These are phyloP conservation scores for Hypoxylon subgilvum DNA, from an alignment of 495 filamentous ascomycete species.

Conservation along the genomic window DNA sequence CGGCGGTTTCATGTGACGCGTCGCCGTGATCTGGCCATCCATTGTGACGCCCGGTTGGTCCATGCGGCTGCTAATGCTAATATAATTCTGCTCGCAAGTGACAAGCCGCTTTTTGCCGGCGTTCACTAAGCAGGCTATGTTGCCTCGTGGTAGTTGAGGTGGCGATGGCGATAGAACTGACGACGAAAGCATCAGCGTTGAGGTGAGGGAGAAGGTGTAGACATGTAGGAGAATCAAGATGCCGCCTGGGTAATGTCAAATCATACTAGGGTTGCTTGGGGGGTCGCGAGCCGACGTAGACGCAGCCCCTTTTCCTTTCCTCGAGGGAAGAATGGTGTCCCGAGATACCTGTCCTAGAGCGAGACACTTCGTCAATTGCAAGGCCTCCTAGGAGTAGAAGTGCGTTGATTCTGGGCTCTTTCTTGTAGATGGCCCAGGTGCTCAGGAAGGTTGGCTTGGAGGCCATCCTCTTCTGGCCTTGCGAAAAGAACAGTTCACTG, in stretches of 20 bases:
- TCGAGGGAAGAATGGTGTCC: neutral
- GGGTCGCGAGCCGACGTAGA: no score
- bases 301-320: neutral
- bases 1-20: slow-evolving; percentile 30
- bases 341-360: neutral
- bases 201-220: slow-evolving; percentile 10
- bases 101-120: slow-evolving; percentile 29
- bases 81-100: slow-evolving; percentile 18
- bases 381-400: no score
- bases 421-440: neutral
- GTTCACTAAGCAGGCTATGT: slow-evolving; percentile 21
- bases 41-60: slow-evolving; percentile 13
- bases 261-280: neutral
- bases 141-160: neutral
- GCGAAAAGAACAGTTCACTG: no score
- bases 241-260: neutral
- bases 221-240: neutral
- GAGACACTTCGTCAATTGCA: neutral
- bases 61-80: slow-evolving; percentile 20
- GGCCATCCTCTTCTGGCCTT: no score
- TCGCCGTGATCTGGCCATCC: slow-evolving; percentile 17
- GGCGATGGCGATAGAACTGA: slow-evolving; percentile 33
- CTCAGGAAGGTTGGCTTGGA: no score
- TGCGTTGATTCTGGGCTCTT: no score
- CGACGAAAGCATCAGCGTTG: slow-evolving; percentile 24